Percentiles rank a stretch among this genome's conserved stretches.
Evolutionary conservation across 192 early-diverging fungal genomes (phyloP).

Genomic region (Podila minutissima): DNA sequence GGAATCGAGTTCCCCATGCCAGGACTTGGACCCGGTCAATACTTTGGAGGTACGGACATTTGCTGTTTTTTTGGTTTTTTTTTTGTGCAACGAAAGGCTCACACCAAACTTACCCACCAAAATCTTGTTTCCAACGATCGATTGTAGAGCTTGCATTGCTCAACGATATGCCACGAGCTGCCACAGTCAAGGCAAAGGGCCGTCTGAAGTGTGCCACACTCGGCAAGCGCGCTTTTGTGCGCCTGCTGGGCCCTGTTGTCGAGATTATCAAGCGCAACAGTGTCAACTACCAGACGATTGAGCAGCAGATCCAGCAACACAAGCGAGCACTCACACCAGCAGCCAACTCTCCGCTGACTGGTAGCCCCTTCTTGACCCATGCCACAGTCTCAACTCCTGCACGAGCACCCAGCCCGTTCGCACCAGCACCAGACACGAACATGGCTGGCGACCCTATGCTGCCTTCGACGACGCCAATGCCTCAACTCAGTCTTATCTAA

Average conservation of each 20-base stretch:
- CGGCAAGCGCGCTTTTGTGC: constrained; percentile 95
- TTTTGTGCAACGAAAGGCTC: neutral
- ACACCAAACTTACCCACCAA: neutral
- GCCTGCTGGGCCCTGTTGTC: constrained; percentile 92
- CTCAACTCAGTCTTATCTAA: no score
- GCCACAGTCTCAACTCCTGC: neutral
- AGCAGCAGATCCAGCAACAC: constrained; percentile 53
- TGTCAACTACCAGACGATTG: constrained; percentile 82
- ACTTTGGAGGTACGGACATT: constrained; percentile 87
- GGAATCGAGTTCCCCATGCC: constrained; percentile 82
- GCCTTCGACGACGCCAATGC: no score
- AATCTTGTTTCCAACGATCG: constrained; percentile 8
- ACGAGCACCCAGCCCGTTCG: constrained; percentile 6
- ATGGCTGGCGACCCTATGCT: constrained; percentile 2
- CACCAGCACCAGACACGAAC: constrained; percentile 26
- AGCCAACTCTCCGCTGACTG: neutral
- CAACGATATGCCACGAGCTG: constrained; percentile 92
- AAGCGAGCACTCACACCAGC: constrained; percentile 16
- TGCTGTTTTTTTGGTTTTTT: neutral
- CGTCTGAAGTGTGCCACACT: constrained; percentile 95
- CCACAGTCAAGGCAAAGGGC: constrained; percentile 87
- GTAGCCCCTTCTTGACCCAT: neutral
- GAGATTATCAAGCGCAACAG: constrained; percentile 97
- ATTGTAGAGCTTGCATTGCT: constrained; percentile 90
- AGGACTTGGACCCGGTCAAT: constrained; percentile 82